A percentile compares a stretch with the other conserved stretches of the same genome.
Conservation (phyloP, 495 filamentous ascomycete species). For the Penicillium argentinense region DNA sequence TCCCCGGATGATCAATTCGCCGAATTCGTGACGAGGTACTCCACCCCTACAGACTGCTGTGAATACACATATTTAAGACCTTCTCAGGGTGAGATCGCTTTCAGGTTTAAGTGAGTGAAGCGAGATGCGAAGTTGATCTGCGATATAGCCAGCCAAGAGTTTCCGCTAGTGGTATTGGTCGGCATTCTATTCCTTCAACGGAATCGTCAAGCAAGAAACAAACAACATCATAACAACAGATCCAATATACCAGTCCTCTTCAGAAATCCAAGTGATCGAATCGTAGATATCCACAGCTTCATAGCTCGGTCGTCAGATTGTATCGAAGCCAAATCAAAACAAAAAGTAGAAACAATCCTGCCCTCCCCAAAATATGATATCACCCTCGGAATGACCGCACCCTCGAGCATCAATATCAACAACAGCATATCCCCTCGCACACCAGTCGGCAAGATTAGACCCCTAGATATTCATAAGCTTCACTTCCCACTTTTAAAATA, state of each 20-base stretch:
- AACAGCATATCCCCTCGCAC: constrained; percentile 38
- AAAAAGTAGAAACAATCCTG: too few relatives aligned
- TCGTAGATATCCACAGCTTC: constrained; percentile 21
- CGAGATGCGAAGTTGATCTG: constrained; percentile 37
- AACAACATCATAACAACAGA: constrained; percentile 16
- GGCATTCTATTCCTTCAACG: not conserved
- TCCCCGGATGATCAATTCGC: constrained; percentile 2
- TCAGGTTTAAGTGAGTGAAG: constrained; percentile 31
- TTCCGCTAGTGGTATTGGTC: constrained; percentile 8
- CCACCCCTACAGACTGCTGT: constrained; percentile 23
- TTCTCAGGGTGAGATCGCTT: constrained; percentile 44
- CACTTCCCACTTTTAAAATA: too few relatives aligned
- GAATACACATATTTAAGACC: constrained; percentile 34
- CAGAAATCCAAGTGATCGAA: constrained; percentile 10
- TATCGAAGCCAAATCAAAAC: too few relatives aligned
- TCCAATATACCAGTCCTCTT: constrained; percentile 22
- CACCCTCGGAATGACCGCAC: constrained; percentile 30
- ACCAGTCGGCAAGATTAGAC: constrained; percentile 42
- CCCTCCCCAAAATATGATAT: constrained; percentile 22
- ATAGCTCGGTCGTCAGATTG: too few relatives aligned
- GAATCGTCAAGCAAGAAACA: not conserved
- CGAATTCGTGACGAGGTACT: constrained; percentile 7
- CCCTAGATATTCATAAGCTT: constrained; percentile 7
- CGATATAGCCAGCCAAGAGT: constrained; percentile 32
- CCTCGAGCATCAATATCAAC: constrained; percentile 42